Conservation (phyloP, 192 early-diverging fungal genomes). For the Podila epicladia region DNA sequence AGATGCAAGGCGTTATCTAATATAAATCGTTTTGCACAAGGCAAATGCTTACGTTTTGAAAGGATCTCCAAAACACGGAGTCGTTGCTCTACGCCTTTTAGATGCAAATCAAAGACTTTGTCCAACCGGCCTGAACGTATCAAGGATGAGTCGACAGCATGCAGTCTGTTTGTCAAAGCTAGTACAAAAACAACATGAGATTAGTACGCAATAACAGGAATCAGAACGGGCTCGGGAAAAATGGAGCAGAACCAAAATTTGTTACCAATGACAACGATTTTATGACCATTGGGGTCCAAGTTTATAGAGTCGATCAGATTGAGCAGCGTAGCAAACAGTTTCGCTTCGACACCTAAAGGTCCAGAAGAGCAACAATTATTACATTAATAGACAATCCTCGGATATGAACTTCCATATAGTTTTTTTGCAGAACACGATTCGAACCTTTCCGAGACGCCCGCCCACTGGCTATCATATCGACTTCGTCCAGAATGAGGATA, state of each 20-base stretch:
- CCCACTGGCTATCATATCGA: conserved; percentile 61
- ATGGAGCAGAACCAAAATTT: background rate
- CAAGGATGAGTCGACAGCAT: conserved; percentile 59
- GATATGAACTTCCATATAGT: conserved; percentile 1
- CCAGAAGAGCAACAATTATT: background rate
- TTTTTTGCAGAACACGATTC: background rate
- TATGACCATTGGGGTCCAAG: conserved; percentile 5
- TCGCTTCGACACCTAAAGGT: conserved; percentile 53
- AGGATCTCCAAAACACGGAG: conserved; percentile 51
- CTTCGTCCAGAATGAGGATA: conserved; percentile 64
- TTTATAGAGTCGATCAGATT: conserved; percentile 57
- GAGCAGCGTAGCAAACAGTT: conserved; percentile 51
- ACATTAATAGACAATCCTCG: background rate
- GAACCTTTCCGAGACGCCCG: conserved; percentile 47
- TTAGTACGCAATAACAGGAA: background rate
- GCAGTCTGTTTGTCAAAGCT: conserved; percentile 62
- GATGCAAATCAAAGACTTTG: conserved; percentile 54
- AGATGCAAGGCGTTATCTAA: background rate
- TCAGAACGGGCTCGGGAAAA: background rate
- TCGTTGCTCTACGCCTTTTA: conserved; percentile 58
- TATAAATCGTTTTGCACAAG: background rate
- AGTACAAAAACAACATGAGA: background rate
- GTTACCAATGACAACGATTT: conserved; percentile 61
- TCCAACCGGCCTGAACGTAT: conserved; percentile 70
- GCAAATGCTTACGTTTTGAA: conserved; percentile 43